phyloP scores from a whole-genome alignment of 805 yeast genomes.

The Candida argentea region DNA sequence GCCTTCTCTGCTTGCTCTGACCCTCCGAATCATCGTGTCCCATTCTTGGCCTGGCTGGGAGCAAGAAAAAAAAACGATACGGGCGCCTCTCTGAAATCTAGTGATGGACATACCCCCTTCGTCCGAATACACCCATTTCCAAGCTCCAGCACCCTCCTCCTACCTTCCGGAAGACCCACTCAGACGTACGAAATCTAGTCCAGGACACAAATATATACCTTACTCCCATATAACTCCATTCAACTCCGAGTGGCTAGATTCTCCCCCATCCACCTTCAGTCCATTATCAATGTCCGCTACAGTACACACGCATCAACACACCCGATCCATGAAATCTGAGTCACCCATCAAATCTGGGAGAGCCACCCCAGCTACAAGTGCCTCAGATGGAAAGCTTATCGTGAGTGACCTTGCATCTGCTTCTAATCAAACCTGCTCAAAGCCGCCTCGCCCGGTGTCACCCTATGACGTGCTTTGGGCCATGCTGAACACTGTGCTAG shows the following conservation, averaged over 20 bases:
- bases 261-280: slow-evolving; percentile 1
- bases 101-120: too few species aligned
- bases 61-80: too few species aligned
- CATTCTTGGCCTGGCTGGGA: too few species aligned
- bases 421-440: neutral
- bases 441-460: neutral
- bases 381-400: too few species aligned
- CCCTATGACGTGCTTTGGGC: slow-evolving; percentile 39
- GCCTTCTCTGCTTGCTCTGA: too few species aligned
- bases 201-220: neutral
- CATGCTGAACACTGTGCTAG: slow-evolving; percentile 45
- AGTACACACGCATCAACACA: slow-evolving; percentile 1
- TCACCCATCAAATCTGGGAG: neutral
- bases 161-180: neutral
- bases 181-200: neutral
- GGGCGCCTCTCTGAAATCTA: too few species aligned
- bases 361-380: slow-evolving; percentile 1
- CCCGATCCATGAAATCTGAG: neutral
- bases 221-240: too few species aligned
- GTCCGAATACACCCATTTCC: slow-evolving; percentile 1
- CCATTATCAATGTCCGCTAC: slow-evolving; percentile 1
- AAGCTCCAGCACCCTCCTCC: neutral
- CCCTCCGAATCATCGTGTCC: too few species aligned
- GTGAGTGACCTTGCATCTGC: too few species aligned
- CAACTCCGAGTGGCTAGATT: slow-evolving; percentile 2